Evolutionary conservation across 176 grass and related monocot species (phyloP).

Genomic region (Aegilops speltoides): DNA sequence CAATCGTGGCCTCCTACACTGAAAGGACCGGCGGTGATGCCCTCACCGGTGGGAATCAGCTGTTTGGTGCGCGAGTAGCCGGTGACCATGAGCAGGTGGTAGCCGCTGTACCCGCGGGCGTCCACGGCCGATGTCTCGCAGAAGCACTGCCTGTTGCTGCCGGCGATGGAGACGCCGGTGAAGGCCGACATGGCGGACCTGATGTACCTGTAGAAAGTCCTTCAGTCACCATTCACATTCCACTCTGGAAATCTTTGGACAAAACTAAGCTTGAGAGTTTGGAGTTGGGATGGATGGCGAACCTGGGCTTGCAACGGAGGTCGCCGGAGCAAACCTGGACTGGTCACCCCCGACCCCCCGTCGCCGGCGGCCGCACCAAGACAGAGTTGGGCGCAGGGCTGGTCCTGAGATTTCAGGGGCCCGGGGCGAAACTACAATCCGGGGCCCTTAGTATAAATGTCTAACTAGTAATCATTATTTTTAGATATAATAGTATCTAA

Average conservation of each 20-base stretch:
- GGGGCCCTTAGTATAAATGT: no score
- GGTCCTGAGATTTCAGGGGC: no score
- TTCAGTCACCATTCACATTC: not conserved
- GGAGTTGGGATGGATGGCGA: not conserved
- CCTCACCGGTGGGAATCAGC: accelerated
- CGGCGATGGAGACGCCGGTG: not conserved
- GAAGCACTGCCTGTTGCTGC: not conserved
- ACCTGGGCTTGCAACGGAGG: not conserved
- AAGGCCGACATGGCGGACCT: not conserved
- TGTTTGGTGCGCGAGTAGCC: not conserved
- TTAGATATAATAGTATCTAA: no score
- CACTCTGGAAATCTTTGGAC: no score
- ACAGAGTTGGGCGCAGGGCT: no score
- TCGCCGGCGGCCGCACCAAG: no score
- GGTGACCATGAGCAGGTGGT: not conserved
- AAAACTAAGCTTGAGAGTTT: not conserved
- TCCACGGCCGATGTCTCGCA: not conserved
- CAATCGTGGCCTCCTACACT: not conserved
- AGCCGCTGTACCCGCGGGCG: not conserved
- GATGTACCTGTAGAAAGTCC: not conserved
- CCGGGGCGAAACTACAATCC: no score
- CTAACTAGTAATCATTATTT: no score
- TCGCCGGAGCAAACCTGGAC: not conserved
- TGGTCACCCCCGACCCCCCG: not conserved
- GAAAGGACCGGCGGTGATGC: not conserved